phyloP scores from a whole-genome alignment of 176 grass and related monocot genomes.

The Rhynchospora tenuis region DNA sequence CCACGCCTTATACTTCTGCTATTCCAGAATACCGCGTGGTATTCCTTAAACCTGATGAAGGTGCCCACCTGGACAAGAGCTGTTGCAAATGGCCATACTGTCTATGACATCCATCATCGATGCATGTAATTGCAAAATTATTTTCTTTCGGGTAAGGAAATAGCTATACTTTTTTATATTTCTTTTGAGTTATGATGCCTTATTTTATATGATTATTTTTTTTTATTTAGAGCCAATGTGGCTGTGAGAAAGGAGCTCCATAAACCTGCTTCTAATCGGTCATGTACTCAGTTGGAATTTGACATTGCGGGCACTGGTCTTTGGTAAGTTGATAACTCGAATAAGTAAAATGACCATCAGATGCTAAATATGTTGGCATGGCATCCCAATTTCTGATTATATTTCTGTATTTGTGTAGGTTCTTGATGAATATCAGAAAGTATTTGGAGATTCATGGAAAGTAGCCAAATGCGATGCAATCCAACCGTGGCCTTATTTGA shows the following conservation, averaged over 20 bases:
- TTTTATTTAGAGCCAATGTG: slow-evolving; percentile 60
- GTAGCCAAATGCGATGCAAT: slow-evolving; percentile 46
- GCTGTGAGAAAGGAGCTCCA: slow-evolving; percentile 71
- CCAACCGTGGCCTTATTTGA: slow-evolving; percentile 76
- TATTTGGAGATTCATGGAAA: slow-evolving; percentile 83
- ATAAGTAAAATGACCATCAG: too few relatives aligned
- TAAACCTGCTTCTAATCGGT: slow-evolving; percentile 76
- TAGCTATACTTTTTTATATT: neutral
- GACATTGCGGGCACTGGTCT: slow-evolving; percentile 78
- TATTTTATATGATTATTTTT: neutral
- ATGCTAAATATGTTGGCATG: neutral
- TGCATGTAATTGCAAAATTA: slow-evolving; percentile 49
- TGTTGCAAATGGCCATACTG: slow-evolving; percentile 76
- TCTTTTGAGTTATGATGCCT: neutral
- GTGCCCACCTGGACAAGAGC: slow-evolving; percentile 50
- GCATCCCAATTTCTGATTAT: neutral
- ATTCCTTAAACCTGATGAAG: slow-evolving; percentile 53
- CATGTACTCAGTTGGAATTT: slow-evolving; percentile 91
- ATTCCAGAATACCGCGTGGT: slow-evolving; percentile 86
- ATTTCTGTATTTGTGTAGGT: slow-evolving; percentile 45
- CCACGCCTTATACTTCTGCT: slow-evolving; percentile 67
- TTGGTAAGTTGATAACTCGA: slow-evolving; percentile 62
- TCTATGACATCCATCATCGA: slow-evolving; percentile 86
- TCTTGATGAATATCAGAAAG: slow-evolving; percentile 96
- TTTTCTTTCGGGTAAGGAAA: neutral